phyloP scores from a whole-genome alignment of 805 yeast genomes.

The Nakazawaea ambrosiae region DNA sequence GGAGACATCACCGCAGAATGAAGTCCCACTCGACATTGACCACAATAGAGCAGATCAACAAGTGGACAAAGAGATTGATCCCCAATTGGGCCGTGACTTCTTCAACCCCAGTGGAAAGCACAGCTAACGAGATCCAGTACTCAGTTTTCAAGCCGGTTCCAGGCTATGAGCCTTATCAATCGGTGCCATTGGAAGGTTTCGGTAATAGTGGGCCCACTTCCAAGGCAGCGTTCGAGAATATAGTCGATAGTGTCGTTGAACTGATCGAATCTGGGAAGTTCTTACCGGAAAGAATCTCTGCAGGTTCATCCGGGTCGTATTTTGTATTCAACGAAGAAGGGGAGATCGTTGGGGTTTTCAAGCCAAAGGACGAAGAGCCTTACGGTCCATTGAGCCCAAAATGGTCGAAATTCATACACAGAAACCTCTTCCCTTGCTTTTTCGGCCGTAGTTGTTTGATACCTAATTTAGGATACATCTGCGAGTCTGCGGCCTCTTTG shows the following conservation, averaged over 20 bases:
- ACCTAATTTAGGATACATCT: conserved; percentile 65
- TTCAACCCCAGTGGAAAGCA: conserved; percentile 13
- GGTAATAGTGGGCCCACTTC: conserved; percentile 21
- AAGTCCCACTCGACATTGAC: conserved; percentile 5
- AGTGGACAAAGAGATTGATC: conserved; percentile 19
- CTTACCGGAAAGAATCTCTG: conserved; percentile 45
- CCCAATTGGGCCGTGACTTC: conserved; percentile 19
- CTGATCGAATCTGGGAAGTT: conserved; percentile 37
- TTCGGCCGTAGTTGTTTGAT: conserved; percentile 69
- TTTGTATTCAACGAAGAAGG: conserved; percentile 36
- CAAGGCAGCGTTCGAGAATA: conserved; percentile 24
- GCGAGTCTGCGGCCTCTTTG: conserved; percentile 68
- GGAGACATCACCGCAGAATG: neutral
- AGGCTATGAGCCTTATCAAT: conserved; percentile 20
- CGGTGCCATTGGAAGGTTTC: conserved; percentile 20
- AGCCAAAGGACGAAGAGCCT: conserved; percentile 78
- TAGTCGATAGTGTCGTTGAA: conserved; percentile 35
- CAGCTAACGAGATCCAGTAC: conserved; percentile 40
- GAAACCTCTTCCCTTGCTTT: conserved; percentile 71
- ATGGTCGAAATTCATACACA: conserved; percentile 74
- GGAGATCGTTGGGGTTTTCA: conserved; percentile 52
- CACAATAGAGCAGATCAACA: conserved; percentile 13
- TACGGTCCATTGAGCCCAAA: conserved; percentile 74
- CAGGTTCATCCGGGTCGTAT: conserved; percentile 69
- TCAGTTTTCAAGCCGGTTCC: conserved; percentile 44